Evolutionary conservation across 1,139 yeast species (phyloP), one percentile per base, ranked within the genome.

Genomic region (Debaryomycetaceae sp.): DNA sequence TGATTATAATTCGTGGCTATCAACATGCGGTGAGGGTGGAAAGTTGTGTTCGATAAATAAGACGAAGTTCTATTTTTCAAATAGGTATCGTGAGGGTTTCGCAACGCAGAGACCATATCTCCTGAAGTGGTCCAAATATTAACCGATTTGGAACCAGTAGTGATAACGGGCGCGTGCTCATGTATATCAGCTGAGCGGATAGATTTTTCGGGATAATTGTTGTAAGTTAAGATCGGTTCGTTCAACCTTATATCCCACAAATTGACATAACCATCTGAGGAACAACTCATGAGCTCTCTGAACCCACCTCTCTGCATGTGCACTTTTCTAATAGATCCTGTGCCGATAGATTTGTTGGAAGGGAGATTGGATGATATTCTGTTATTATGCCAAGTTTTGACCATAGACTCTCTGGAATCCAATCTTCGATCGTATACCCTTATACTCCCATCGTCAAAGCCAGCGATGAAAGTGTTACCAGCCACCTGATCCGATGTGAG

Each of bases 271-370:
- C 99, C 98, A 59, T 88, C 95, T 0, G 87, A 72, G 4, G 93
- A 79, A 0, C 88, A 98, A 56, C 93, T 83, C 3, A 86, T 87
- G 41, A 95, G 74, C 62, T 95, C 99, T 45, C 99, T 75, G 53
- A 81, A 83, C 0, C 99, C 99, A 34, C 99, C 99, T 58, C 99
- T 76, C 69, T 93, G 99, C 96, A 93, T 87, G 55, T 89, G 96
- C 2, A 91, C 83, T 53, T 87, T 89, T 44, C 85, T 74, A 41
- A 95, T 81, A 54, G 91, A 80, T 3, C 87, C 78, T 37, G 71
- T 62, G 40, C 80, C 55, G 42, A 49, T 40, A 13, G 17, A 17
- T 6, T 24, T 36, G 33, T 14, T 14, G 8, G 14, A 14, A 5
- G 29, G 40, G 14, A 17, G 46, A 11, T 38, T 22, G 24, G 34